Conservation (phyloP, 1,284 basidiomycete genomes). For the Apiotrichum domesticum region DNA sequence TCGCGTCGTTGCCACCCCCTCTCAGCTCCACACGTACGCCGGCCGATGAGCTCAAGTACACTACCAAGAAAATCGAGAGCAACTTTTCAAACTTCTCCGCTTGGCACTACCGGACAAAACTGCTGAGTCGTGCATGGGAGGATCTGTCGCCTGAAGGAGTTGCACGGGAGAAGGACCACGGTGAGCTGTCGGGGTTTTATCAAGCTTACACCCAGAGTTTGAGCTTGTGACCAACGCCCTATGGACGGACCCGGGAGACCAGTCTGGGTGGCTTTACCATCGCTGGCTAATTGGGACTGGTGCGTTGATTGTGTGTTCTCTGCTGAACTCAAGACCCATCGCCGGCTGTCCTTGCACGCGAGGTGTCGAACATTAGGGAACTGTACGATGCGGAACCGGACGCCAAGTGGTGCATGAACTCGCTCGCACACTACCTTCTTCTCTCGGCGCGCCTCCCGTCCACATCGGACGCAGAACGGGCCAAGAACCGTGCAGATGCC, state of each 20-base stretch:
- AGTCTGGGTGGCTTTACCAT: conserved; percentile 97
- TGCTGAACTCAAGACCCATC: too few relatives aligned
- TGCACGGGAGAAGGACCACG: conserved; percentile 57
- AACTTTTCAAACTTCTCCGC: conserved; percentile 98
- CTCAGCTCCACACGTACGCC: conserved; percentile 47
- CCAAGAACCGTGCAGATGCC: conserved; percentile 23
- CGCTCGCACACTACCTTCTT: conserved; percentile 68
- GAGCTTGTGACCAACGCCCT: conserved; percentile 88
- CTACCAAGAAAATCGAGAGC: conserved; percentile 80
- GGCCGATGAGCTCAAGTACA: conserved; percentile 66
- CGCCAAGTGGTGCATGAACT: conserved; percentile 91
- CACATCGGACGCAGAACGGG: conserved; percentile 7
- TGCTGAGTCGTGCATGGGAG: conserved; percentile 65
- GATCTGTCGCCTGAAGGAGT: conserved; percentile 53
- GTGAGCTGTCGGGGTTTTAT: conserved; percentile 45
- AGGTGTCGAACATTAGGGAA: conserved; percentile 75
- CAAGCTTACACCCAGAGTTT: conserved; percentile 58
- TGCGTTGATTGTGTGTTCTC: conserved; percentile 33
- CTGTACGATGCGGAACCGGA: conserved; percentile 86
- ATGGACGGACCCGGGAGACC: conserved; percentile 93
- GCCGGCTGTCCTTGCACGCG: conserved; percentile 59
- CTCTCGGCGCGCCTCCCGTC: conserved; percentile 20
- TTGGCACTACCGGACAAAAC: conserved; percentile 94
- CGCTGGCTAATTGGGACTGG: conserved; percentile 83
- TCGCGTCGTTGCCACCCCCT: conserved; percentile 57